Base-by-base conservation (phyloP, 768 basidiomycete genomes). In the Hygrocybe coccinea region DNA sequence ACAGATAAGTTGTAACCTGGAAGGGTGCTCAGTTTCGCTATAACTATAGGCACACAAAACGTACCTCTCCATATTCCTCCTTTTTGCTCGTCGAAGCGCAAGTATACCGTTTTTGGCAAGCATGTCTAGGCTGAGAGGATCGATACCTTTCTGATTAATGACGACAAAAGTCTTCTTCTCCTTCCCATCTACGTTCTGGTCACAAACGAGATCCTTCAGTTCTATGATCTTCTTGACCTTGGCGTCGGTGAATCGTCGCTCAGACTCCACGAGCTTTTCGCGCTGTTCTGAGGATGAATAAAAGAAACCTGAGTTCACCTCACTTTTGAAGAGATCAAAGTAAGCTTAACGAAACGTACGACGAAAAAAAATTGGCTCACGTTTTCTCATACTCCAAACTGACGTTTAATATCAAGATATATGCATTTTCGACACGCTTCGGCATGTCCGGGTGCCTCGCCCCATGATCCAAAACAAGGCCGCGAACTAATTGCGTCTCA, bases 251-350 rank as follows among this genome's bases (percentile, higher is more conserved):
- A 95, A 95, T 59, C 82, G 82, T 52, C 97, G 83, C 69, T 99
- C 97, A 4, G 95, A 94, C 71, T 99, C 97, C 56, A 99, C 94
- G 15, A 99, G 85, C 74, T 97, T 97, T 73, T 99, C 97, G 37
- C 97, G 86, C 71, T 99, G 97, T 68, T 97, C 95, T 15, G 97
- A 88, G 2, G 93, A 93, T 2, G 95, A 97, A 75, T 99, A 99
- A 79, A 97, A 99, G 82, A 99, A 99, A 22, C 93, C 86, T 35
- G 97, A 97, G 76, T 99, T 99, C 67, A 99, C 93, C 80, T 99
- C 97, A 61, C 95, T 98, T 64, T 48, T 57, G 60, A 50, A 33
- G 56, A 60, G 59, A 52, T 41, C 10, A 54, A 57, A 58, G 52
- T 66, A 57, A 54, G 25, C 52, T 5, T 50, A 56, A 52, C 52